Conservation (phyloP, 1,139 yeast species). For the Zygosaccharomyces pseudobailii region DNA sequence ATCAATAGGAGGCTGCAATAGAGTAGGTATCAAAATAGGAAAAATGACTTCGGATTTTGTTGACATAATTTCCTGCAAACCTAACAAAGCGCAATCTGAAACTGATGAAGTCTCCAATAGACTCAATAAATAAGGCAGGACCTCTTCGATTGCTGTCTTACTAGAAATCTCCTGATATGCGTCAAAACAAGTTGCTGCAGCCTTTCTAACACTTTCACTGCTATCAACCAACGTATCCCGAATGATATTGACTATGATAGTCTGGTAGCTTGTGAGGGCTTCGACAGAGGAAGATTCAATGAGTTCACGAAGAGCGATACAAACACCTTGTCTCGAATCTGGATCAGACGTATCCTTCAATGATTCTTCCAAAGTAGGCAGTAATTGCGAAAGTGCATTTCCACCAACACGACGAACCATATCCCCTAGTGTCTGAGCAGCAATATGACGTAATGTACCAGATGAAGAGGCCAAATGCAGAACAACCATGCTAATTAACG, state of each 20-base stretch:
- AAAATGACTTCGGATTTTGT: conserved; percentile 85
- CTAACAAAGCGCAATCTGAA: conserved; percentile 76
- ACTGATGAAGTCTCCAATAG: conserved; percentile 59
- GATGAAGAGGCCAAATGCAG: conserved; percentile 78
- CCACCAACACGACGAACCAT: conserved; percentile 93
- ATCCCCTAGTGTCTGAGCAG: conserved; percentile 93
- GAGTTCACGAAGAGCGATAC: conserved; percentile 86
- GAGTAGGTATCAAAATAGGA: conserved; percentile 88
- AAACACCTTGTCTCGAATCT: conserved; percentile 91
- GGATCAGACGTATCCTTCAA: conserved; percentile 55
- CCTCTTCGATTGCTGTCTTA: conserved; percentile 78
- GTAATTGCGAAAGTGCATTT: conserved; percentile 73
- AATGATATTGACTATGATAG: conserved; percentile 65
- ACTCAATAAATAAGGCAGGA: conserved; percentile 76
- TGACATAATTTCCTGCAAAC: conserved; percentile 89
- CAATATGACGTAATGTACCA: conserved; percentile 74
- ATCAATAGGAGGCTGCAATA: conserved; percentile 78
- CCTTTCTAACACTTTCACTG: conserved; percentile 69
- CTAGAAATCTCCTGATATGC: conserved; percentile 79
- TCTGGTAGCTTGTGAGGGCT: conserved; percentile 61
- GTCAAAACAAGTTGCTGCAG: conserved; percentile 91
- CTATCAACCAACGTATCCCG: conserved; percentile 76
- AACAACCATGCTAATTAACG: conserved; percentile 75
- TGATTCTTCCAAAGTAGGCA: conserved; percentile 78
- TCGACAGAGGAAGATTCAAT: conserved; percentile 68